A percentile compares a stretch with the other conserved stretches of the same genome.
Evolutionary conservation across 2,329 filamentous ascomycete species (phyloP).

Genomic region (Fusarium austroafricanum): DNA sequence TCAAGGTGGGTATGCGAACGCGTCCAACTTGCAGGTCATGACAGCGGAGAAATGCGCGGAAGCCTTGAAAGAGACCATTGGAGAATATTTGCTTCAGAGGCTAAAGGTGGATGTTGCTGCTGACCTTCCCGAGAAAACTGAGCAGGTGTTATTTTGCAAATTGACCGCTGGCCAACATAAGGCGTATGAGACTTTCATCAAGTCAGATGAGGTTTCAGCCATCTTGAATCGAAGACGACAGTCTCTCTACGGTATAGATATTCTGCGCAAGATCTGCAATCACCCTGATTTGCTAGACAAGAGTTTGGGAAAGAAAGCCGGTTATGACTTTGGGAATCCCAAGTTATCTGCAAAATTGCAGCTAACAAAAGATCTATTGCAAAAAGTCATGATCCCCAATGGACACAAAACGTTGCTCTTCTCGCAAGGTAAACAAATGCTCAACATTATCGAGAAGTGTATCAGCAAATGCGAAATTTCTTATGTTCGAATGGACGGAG

Average conservation of each 20-base stretch:
- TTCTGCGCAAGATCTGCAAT: constrained; percentile 95
- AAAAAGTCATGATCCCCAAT: constrained; percentile 83
- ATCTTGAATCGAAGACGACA: constrained; percentile 82
- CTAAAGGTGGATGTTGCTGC: constrained; percentile 94
- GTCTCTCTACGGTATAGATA: constrained; percentile 89
- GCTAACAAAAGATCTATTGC: constrained; percentile 86
- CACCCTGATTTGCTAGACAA: constrained; percentile 89
- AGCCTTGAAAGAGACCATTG: constrained; percentile 92
- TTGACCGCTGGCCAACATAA: constrained; percentile 80
- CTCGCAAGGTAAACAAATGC: constrained; percentile 92
- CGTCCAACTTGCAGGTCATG: constrained; percentile 92
- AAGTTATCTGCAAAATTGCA: constrained; percentile 95
- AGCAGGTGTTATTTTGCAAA: constrained; percentile 96
- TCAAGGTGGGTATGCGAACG: constrained; percentile 93
- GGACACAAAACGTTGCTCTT: constrained; percentile 96
- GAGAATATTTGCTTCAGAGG: constrained; percentile 90
- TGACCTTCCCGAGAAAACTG: constrained; percentile 93
- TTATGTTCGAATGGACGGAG: constrained; percentile 92
- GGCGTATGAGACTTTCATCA: constrained; percentile 83
- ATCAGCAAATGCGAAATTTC: constrained; percentile 76
- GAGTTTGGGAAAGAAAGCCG: constrained; percentile 63
- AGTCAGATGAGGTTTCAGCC: constrained; percentile 85
- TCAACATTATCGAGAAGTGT: constrained; percentile 91
- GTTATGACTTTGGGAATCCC: constrained; percentile 81
- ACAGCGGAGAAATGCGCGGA: constrained; percentile 95